A percentile compares a stretch with the other conserved stretches of the same genome.
These are phyloP conservation scores for Cryptococcus sp. DNA, from an alignment of 1,284 basidiomycete genomes.

Conservation along the genomic window DNA sequence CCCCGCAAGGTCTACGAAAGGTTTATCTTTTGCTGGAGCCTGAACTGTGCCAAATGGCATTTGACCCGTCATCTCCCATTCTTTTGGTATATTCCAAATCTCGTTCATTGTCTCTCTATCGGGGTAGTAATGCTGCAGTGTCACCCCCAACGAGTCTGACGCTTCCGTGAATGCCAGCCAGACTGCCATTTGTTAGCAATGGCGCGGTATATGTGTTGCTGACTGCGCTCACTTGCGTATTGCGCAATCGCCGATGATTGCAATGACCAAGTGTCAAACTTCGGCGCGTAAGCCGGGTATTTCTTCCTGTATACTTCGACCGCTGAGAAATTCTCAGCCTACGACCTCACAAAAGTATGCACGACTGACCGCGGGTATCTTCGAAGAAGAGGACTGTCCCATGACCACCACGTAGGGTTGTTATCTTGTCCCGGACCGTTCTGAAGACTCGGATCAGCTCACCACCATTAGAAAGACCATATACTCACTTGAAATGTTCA, in stretches of 20 bases:
- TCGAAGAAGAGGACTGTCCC: slow-evolving; percentile 19
- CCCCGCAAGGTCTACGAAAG: not conserved
- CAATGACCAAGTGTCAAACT: slow-evolving; percentile 9
- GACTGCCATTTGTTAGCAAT: not conserved
- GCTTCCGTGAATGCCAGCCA: slow-evolving; percentile 8
- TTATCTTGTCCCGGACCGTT: slow-evolving; percentile 12
- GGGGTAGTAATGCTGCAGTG: slow-evolving; percentile 18
- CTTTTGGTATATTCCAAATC: slow-evolving; percentile 10
- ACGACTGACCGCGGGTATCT: slow-evolving; percentile 7
- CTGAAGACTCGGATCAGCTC: not conserved
- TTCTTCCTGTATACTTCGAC: slow-evolving; percentile 1
- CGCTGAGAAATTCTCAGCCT: not conserved
- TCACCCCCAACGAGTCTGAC: slow-evolving; percentile 2
- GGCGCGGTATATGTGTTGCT: not conserved
- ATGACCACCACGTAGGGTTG: slow-evolving; percentile 3
- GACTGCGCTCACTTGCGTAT: slow-evolving; percentile 9
- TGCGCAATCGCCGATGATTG: slow-evolving; percentile 17
- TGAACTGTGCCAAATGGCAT: slow-evolving; percentile 16
- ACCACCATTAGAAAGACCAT: not conserved
- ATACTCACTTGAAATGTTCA: slow-evolving; percentile 18
- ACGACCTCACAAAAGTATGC: too few relatives aligned
- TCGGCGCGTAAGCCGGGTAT: slow-evolving; percentile 12
- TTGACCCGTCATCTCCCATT: slow-evolving; percentile 18
- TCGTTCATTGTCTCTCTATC: slow-evolving; percentile 2
- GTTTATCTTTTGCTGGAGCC: not conserved